These are phyloP conservation scores for Scenedesmus sp. DNA, from an alignment of 163 green algal species.

Conservation along the genomic window DNA sequence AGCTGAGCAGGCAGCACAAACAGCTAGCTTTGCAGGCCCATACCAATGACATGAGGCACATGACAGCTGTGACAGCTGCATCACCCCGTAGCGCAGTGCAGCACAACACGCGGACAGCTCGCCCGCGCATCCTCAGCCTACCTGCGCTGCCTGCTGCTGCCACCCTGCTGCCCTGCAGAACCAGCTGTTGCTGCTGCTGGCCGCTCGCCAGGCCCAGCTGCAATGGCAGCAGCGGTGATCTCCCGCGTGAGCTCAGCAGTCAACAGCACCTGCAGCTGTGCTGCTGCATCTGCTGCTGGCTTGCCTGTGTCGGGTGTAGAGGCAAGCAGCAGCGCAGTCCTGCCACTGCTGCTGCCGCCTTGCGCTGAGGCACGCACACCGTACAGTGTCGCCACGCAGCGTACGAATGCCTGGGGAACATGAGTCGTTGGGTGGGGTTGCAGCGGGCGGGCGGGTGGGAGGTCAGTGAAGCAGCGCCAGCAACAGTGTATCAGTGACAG, in stretches of 20 bases:
- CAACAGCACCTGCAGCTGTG: constrained; percentile 20
- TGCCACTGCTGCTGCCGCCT: constrained; percentile 30
- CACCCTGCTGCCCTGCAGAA: background rate
- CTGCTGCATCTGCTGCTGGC: background rate
- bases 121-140: background rate
- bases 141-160: background rate
- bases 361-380: background rate
- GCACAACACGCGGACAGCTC: too few species aligned
- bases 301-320: background rate
- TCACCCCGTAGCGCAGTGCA: too few species aligned
- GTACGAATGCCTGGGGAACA: constrained; percentile 10
- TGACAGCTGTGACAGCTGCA: too few species aligned
- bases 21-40: background rate
- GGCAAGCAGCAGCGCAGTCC: background rate
- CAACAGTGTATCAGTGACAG: too few species aligned
- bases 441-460: background rate
- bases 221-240: constrained; percentile 20
- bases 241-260: constrained; percentile 15
- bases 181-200: constrained; percentile 7
- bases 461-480: background rate
- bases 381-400: background rate
- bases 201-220: background rate
- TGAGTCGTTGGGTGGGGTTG: background rate
- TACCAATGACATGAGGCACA: too few species aligned
- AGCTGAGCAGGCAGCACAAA: background rate